These are phyloP conservation scores for Solanum rostratum DNA, from an alignment of 257 asterid species.

Conservation along the genomic window DNA sequence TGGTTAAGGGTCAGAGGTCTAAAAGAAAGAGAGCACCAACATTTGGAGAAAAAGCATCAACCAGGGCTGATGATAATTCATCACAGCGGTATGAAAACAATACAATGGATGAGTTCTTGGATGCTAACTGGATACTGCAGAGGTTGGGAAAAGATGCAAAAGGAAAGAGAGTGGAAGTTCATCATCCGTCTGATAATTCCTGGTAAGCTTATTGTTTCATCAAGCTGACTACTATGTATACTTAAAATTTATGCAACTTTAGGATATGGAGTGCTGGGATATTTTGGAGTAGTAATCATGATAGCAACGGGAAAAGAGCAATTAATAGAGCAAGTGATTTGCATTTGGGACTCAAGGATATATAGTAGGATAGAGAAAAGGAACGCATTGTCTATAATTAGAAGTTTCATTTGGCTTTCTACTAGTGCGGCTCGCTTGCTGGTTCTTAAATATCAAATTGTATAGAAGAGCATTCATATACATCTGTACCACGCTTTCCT, in stretches of 20 bases:
- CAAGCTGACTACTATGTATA: neutral
- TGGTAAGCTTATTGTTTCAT: constrained; percentile 39
- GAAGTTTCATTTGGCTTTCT: neutral
- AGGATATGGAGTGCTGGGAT: neutral
- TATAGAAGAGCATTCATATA: neutral
- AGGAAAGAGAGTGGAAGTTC: constrained; percentile 94
- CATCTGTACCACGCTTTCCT: neutral
- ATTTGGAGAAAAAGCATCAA: no score
- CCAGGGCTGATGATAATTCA: no score
- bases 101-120: constrained; percentile 61
- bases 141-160: constrained; percentile 99
- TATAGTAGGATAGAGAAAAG: neutral
- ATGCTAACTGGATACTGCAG: no score
- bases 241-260: neutral
- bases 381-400: neutral
- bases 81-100: constrained; percentile 35
- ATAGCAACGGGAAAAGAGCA: neutral
- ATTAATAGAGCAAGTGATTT: neutral
- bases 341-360: neutral
- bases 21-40: no score
- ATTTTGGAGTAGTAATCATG: neutral
- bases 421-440: neutral
- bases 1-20: no score
- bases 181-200: constrained; percentile 63
- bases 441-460: neutral